phyloP scores from a whole-genome alignment of 2,329 filamentous ascomycete genomes.

The Sporothrix schenckii region DNA sequence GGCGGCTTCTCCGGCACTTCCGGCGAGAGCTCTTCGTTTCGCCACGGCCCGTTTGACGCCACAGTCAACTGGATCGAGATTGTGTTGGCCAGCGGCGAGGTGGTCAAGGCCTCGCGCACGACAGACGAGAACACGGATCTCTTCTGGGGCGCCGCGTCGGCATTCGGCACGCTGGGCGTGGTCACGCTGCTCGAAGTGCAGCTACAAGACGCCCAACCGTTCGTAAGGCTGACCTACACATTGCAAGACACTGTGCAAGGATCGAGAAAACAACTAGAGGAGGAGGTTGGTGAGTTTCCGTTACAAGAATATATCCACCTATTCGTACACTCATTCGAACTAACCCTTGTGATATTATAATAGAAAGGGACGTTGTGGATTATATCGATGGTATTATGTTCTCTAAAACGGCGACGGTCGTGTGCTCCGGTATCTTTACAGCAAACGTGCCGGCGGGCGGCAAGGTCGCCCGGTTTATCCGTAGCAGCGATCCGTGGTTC shows the following conservation, averaged over 20 bases:
- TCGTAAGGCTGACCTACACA: slow-evolving; percentile 60
- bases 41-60: slow-evolving; percentile 66
- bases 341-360: too few species aligned
- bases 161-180: slow-evolving; percentile 63
- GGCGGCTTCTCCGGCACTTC: slow-evolving; percentile 68
- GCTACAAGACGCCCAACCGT: slow-evolving; percentile 56
- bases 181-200: slow-evolving; percentile 63
- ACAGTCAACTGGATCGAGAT: slow-evolving; percentile 66
- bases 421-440: slow-evolving; percentile 63
- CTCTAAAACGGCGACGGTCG: slow-evolving; percentile 55
- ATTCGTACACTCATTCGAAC: too few species aligned
- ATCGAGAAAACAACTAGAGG: slow-evolving; percentile 48
- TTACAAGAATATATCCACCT: too few species aligned
- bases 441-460: slow-evolving; percentile 48
- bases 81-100: slow-evolving; percentile 60
- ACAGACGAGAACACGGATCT: slow-evolving; percentile 53
- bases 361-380: slow-evolving; percentile 45
- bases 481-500: slow-evolving; percentile 69
- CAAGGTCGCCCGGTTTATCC: slow-evolving; percentile 54
- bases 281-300: slow-evolving; percentile 36
- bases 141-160: slow-evolving; percentile 61
- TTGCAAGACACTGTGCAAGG: slow-evolving; percentile 48
- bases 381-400: slow-evolving; percentile 72
- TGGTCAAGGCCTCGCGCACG: slow-evolving; percentile 52
- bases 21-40: slow-evolving; percentile 68